phyloP scores from a whole-genome alignment of 106 monocot genomes.

The Platanthera zijinensis region DNA sequence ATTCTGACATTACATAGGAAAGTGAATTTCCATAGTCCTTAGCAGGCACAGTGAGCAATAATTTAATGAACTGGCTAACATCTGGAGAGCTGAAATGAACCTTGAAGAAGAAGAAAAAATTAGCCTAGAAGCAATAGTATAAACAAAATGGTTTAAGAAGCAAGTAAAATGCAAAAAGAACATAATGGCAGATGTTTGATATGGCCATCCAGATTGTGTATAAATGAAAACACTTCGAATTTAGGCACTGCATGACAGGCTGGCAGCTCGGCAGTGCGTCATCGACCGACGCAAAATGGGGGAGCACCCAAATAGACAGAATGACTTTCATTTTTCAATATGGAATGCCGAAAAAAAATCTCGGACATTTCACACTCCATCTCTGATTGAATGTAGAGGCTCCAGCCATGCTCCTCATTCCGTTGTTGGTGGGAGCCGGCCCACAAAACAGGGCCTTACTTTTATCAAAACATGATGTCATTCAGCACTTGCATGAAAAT shows the following conservation, averaged over 20 bases:
- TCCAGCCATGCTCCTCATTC: no score
- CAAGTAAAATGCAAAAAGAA: not conserved
- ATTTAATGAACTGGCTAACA: conserved; percentile 65
- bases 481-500: not conserved
- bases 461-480: not conserved
- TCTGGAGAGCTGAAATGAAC: conserved; percentile 84
- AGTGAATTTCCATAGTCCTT: conserved; percentile 63
- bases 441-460: no score
- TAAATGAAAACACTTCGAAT: not conserved
- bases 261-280: no score
- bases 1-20: conserved; percentile 83
- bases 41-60: conserved; percentile 59
- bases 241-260: not conserved
- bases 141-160: not conserved
- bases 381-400: no score
- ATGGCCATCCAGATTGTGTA: not conserved
- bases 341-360: no score
- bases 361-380: no score
- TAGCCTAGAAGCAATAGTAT: not conserved
- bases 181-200: not conserved
- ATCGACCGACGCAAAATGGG: no score
- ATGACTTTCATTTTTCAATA: no score
- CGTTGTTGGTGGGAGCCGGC: no score
- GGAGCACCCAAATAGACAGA: no score
- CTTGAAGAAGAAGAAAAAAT: conserved; percentile 30